Conservation (phyloP, 441 rosid species). For the Aleurites moluccanus region DNA sequence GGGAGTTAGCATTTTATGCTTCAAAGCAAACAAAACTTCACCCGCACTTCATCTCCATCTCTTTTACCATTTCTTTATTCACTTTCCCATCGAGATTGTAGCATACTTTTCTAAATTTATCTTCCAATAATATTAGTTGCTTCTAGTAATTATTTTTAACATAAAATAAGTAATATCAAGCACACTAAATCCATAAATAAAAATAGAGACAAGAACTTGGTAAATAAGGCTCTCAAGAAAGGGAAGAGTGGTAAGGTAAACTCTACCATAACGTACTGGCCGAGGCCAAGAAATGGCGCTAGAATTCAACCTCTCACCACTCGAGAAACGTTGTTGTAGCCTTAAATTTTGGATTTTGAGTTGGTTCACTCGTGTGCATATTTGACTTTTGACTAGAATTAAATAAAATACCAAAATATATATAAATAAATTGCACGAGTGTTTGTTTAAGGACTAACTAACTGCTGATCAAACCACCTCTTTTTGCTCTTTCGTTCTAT, state of each 20-base stretch:
- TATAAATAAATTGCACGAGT: slow-evolving; percentile 12
- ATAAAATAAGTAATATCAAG: too few species aligned
- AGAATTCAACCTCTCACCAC: slow-evolving; percentile 48
- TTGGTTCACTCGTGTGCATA: slow-evolving; percentile 55
- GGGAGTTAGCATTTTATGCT: slow-evolving; percentile 37
- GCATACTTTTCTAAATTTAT: too few species aligned
- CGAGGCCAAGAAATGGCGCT: slow-evolving; percentile 21
- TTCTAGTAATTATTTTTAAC: too few species aligned
- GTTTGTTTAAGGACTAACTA: slow-evolving; percentile 15
- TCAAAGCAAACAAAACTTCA: slow-evolving; percentile 35
- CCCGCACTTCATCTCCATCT: slow-evolving; percentile 41
- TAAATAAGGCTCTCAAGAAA: not conserved
- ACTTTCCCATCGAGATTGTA: not conserved
- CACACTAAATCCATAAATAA: too few species aligned
- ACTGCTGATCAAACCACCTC: slow-evolving; percentile 20
- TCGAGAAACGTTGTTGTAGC: slow-evolving; percentile 67
- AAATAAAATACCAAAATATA: not conserved
- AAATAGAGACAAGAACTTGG: not conserved
- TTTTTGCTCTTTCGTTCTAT: slow-evolving; percentile 15
- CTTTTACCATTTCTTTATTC: not conserved
- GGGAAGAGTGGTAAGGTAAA: not conserved
- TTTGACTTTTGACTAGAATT: slow-evolving; percentile 50
- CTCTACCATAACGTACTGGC: not conserved
- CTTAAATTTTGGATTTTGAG: slow-evolving; percentile 49
- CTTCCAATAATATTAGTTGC: too few species aligned